Evolutionary conservation across 306 rosid species (phyloP), one percentile per base, ranked within the genome.

Genomic region (Ziziphus jujuba): DNA sequence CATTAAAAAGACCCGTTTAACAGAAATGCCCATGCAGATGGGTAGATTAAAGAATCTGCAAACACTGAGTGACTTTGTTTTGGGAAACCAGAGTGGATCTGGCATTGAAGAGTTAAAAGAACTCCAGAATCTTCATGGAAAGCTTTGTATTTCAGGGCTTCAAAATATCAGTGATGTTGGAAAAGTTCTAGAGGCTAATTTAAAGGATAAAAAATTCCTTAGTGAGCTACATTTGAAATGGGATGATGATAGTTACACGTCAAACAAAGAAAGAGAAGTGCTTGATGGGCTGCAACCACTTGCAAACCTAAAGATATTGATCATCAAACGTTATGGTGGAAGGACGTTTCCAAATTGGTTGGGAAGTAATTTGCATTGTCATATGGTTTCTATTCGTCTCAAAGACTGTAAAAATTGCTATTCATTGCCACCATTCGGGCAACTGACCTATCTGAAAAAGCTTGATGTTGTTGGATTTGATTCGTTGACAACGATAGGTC

Each of bases 151-250:
- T 3, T 60, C 52, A 5, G 53, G 53, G 38, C 4, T 71, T 0
- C 61, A 71, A 51, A 52, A 71, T 36, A 54, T 61, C 3, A 9
- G 12, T 9, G 35, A 38, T 23, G 24, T 59, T 23, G 34, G 20
- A 24, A 62, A 61, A 50, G 75, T 66, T 61, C 36, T 38, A 16
- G 58, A 38, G 44, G 75, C 75, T 53, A 61, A 61, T n/a, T n/a
- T n/a, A n/a, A n/a, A n/a, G n/a, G n/a, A n/a, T n/a, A n/a, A n/a
- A n/a, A n/a, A n/a, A n/a, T 61, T 11, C 51, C 56, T 71, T 51
- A 36, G 61, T 23, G 68, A 38, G 43, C 40, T 71, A 13, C 2
- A 5, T 2, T 71, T 71, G 43, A 40, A 51, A 12, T 71, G 75
- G 75, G 13, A 35, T 23, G 1, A 16, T 49, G 15, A 7, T 5